These are phyloP conservation scores for Chamaecrista fasciculata DNA, from an alignment of 306 rosid species.

Conservation along the genomic window DNA sequence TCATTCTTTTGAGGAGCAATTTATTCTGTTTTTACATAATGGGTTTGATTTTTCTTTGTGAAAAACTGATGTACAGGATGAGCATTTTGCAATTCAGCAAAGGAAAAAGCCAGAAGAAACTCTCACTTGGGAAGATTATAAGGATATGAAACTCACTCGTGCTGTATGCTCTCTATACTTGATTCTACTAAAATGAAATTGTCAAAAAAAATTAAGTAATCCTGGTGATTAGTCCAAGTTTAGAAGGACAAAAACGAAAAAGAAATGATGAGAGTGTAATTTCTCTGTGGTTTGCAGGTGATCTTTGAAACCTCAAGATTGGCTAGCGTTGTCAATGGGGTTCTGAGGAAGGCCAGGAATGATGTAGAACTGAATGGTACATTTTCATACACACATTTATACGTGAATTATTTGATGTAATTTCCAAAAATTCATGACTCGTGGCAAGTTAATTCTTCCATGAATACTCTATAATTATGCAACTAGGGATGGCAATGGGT, in stretches of 20 bases:
- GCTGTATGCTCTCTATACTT: slow-evolving; percentile 44
- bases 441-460: no score
- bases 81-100: slow-evolving; percentile 59
- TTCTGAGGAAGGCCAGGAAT: slow-evolving; percentile 56
- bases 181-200: background rate
- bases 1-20: no score
- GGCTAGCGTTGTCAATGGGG: slow-evolving; percentile 73
- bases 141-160: slow-evolving; percentile 58
- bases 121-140: slow-evolving; percentile 61
- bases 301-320: slow-evolving; percentile 71
- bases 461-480: no score
- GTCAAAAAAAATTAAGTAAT: no score
- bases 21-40: no score
- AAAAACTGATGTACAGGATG: slow-evolving; percentile 45
- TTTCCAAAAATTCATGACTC: no score
- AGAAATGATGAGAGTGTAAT: background rate
- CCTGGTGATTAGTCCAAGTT: no score
- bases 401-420: no score
- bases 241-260: background rate
- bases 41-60: no score
- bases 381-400: no score
- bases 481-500: no score
- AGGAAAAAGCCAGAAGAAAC: slow-evolving; percentile 48
- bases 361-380: slow-evolving; percentile 69
- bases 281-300: slow-evolving; percentile 41